These are phyloP conservation scores for Pezicula rhizophila DNA, from an alignment of 2,329 filamentous ascomycete species.

Conservation along the genomic window DNA sequence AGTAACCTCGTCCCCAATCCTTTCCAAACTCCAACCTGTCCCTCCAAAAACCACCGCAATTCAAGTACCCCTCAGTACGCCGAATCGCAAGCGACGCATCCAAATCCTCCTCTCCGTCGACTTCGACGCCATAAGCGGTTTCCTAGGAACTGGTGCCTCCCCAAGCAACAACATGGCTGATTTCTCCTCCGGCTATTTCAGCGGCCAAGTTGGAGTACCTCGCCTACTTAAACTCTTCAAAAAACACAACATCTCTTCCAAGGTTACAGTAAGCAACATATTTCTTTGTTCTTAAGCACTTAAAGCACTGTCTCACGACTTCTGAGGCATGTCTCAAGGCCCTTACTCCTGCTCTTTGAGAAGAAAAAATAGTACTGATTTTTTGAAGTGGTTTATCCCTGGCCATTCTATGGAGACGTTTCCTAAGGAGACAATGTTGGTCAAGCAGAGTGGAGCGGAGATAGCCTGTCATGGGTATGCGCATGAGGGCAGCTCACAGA, in stretches of 20 bases:
- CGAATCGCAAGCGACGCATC: slow-evolving; percentile 8
- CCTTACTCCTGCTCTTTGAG: too few relatives aligned
- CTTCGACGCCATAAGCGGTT: slow-evolving; percentile 51
- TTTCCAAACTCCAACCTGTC: slow-evolving; percentile 5
- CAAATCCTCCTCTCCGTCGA: slow-evolving; percentile 17
- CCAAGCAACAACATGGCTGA: slow-evolving; percentile 49
- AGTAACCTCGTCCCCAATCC: neutral
- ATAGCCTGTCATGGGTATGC: slow-evolving; percentile 32
- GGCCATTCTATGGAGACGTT: slow-evolving; percentile 55
- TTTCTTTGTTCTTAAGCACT: too few relatives aligned
- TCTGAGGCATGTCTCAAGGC: too few relatives aligned
- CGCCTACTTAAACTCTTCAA: slow-evolving; percentile 48
- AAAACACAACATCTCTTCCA: slow-evolving; percentile 42
- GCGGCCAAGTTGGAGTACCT: slow-evolving; percentile 49
- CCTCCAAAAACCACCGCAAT: neutral
- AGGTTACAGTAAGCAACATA: slow-evolving; percentile 33
- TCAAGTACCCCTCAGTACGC: slow-evolving; percentile 3
- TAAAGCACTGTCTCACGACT: too few relatives aligned
- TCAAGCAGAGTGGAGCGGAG: slow-evolving; percentile 46
- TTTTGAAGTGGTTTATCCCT: slow-evolving; percentile 46
- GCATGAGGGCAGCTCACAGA: slow-evolving; percentile 31
- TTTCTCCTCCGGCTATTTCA: slow-evolving; percentile 49
- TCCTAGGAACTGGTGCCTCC: slow-evolving; percentile 46
- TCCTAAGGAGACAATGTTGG: slow-evolving; percentile 40
- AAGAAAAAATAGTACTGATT: too few relatives aligned